A percentile compares a stretch with the other conserved stretches of the same genome.
phyloP scores from a whole-genome alignment of 768 basidiomycete species.

The Xanthoconium purpureum region DNA sequence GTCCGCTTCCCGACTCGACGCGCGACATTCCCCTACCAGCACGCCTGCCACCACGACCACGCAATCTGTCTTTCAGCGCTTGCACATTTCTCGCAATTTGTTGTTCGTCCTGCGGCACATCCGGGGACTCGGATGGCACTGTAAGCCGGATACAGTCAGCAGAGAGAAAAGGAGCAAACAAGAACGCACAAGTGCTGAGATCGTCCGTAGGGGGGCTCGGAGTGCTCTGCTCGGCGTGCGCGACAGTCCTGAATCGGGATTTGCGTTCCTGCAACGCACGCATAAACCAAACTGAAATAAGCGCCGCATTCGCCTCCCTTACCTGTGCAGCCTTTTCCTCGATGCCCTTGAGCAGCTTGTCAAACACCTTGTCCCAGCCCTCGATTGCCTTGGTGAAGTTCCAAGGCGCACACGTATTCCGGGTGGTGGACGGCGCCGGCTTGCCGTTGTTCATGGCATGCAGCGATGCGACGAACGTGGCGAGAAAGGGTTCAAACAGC shows the following conservation, averaged over 20 bases:
- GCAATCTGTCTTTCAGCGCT: slow-evolving; percentile 80
- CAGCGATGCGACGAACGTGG: slow-evolving; percentile 79
- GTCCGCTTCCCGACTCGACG: slow-evolving; percentile 50
- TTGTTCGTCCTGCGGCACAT: slow-evolving; percentile 70
- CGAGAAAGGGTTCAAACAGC: slow-evolving; percentile 79
- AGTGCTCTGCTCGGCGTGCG: slow-evolving; percentile 36
- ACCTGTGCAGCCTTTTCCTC: slow-evolving; percentile 77
- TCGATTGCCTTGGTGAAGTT: slow-evolving; percentile 69
- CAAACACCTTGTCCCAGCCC: slow-evolving; percentile 80
- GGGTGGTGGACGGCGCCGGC: slow-evolving; percentile 30
- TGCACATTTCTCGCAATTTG: slow-evolving; percentile 92
- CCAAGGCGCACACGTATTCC: slow-evolving; percentile 47
- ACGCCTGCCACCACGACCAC: slow-evolving; percentile 66
- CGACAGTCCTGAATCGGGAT: slow-evolving; percentile 48
- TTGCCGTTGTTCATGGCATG: slow-evolving; percentile 57
- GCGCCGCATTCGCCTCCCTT: slow-evolving; percentile 5
- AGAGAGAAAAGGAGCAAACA: background rate
- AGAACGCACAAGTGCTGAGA: slow-evolving; percentile 49
- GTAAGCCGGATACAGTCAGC: background rate
- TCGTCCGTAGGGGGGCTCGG: slow-evolving; percentile 55
- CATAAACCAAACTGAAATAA: background rate
- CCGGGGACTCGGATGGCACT: slow-evolving; percentile 50
- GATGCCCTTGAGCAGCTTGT: slow-evolving; percentile 67
- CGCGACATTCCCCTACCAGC: slow-evolving; percentile 48
- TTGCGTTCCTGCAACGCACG: slow-evolving; percentile 59